Evolutionary conservation across 257 asterid species (phyloP).

Genomic region (Solanum corneliomulleri): DNA sequence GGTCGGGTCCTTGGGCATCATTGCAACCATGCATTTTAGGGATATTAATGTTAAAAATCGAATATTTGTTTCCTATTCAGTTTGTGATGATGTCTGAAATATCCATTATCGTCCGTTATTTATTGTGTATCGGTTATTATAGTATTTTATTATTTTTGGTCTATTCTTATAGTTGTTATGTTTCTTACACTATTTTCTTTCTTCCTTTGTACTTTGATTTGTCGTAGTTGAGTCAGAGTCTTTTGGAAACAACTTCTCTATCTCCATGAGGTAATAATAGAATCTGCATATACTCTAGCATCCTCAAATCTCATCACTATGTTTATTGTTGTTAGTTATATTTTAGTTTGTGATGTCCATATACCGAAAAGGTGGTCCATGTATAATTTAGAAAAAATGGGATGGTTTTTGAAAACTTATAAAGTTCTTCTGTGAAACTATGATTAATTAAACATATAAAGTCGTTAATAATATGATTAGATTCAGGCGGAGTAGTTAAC

Average conservation of each 20-base stretch:
- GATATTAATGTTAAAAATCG: background rate
- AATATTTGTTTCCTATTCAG: background rate
- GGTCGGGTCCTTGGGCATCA: background rate
- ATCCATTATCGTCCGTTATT: no score
- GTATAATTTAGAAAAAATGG: background rate
- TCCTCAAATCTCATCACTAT: no score
- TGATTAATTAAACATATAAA: background rate
- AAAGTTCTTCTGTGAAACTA: background rate
- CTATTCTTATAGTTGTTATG: background rate
- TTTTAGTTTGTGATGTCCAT: background rate
- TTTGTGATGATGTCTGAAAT: background rate
- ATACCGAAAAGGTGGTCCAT: background rate
- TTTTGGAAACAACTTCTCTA: no score
- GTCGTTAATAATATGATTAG: background rate
- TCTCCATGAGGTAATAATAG: no score
- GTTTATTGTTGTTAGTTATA: background rate
- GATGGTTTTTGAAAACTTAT: background rate
- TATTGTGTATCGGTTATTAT: background rate
- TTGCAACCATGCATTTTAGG: background rate
- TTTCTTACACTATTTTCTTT: no score
- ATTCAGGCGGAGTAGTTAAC: background rate
- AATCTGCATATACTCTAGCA: background rate
- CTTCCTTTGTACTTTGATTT: background rate
- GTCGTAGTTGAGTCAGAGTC: fast-evolving
- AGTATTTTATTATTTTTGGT: background rate